Evolutionary conservation across 108 stramenopile species (phyloP).

Genomic region (Thalassiosira profunda): DNA sequence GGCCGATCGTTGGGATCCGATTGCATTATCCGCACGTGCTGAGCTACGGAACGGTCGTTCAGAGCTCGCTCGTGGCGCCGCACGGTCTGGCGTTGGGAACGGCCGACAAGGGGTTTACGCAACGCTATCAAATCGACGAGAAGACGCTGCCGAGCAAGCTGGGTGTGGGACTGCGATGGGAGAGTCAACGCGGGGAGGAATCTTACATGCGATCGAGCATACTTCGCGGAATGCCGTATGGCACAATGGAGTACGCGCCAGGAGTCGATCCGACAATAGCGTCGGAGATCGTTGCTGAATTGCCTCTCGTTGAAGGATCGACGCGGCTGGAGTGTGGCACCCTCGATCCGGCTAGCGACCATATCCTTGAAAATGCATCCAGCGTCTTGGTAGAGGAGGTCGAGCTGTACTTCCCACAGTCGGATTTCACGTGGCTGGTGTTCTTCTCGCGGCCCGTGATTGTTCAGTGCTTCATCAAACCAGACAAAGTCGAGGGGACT

Average conservation of each 20-base stretch:
- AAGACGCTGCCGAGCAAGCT: constrained; percentile 51
- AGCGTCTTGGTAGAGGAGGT: constrained; percentile 57
- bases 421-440: constrained; percentile 92
- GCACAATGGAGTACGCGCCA: constrained; percentile 78
- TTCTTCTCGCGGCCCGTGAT: constrained; percentile 88
- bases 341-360: constrained; percentile 24
- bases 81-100: constrained; percentile 77
- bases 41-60: constrained; percentile 56
- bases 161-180: constrained; percentile 74
- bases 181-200: neutral
- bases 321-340: constrained; percentile 18
- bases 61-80: constrained; percentile 58
- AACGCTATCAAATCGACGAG: constrained; percentile 36
- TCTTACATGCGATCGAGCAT: constrained; percentile 71
- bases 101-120: constrained; percentile 24
- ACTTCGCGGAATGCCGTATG: constrained; percentile 91
- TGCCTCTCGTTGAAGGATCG: constrained; percentile 23
- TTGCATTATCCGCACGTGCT: constrained; percentile 58
- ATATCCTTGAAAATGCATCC: constrained; percentile 8
- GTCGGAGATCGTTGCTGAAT: constrained; percentile 20
- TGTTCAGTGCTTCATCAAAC: constrained; percentile 52
- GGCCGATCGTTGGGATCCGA: constrained; percentile 77
- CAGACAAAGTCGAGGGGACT: constrained; percentile 24
- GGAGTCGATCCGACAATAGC: constrained; percentile 57
- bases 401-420: constrained; percentile 65